Evolutionary conservation across 257 asterid genomes (phyloP), one percentile per base, ranked within the genome.

Genomic region (Solanum gandarillasii): DNA sequence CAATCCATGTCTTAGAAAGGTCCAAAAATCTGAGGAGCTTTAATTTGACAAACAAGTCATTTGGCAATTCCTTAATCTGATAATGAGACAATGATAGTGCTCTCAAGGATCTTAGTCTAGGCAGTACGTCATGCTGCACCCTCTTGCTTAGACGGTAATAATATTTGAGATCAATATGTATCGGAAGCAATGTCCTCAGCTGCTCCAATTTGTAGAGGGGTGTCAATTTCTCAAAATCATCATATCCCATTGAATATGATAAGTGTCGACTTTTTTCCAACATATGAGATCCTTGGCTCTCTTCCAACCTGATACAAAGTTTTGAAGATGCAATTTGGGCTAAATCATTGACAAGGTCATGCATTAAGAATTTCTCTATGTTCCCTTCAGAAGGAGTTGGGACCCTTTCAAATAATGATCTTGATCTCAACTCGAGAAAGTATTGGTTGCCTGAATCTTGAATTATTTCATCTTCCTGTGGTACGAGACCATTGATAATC

Each of bases 301-400:
- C 46, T 36, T 78, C 88, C 55, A 87, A 52, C 16, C 68, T 87
- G 5, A 78, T 9, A 36, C 78, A 87, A 58, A 52, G 71, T 4
- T 76, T 76, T 60, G 86, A 25, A 34, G 62, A 87, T 46, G 71
- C 43, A 62, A n/a, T 3, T n/a, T 87, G 48, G 8, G 88, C 86
- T 14, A 87, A 4, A 87, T 87, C 88, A 27, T 87, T 87, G 31
- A 87, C 84, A 31, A 87, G 88, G 11, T 76, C 79, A 62, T 87
- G 88, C 88, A 87, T 87, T 12, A 62, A 11, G 67, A 87, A 87
- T 8, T 3, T 1, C 34, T 34, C 12, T 2, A 1, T 1, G 10
- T 74, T 0, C 0, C 52, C 0, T 76, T 76, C 0, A 76, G 73
- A 67, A 62, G 32, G 18, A 5, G 2, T 3, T 52, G 73, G 48